Base-by-base conservation (phyloP, 2,329 filamentous ascomycete genomes). In the Stemphylium vesicarium region DNA sequence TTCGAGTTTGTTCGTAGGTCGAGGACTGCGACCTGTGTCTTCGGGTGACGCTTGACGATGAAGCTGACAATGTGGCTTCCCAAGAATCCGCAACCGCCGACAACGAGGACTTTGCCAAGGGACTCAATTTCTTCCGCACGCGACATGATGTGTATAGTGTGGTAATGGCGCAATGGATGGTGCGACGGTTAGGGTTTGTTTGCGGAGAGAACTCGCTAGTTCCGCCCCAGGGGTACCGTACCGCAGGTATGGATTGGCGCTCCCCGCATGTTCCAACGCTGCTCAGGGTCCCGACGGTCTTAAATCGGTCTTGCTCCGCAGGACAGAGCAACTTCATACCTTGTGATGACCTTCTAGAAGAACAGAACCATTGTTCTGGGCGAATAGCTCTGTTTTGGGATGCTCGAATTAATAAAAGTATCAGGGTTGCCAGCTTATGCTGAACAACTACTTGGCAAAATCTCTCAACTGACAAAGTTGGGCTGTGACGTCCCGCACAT, bases 31-130 rank as follows among this genome's bases (percentile, higher is more conserved):
- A 82, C 67, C 51, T 76, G 75, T 35, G 74, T 75, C 60, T 76
- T 73, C 12, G 79, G 78, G 54, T 76, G 72, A 38, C 65, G 67
- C 56, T 70, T 65, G 38, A 70, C 69, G 32, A 83, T 76, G 49
- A 80, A 75, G 44, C 75, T 74, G 48, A 83, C 80, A 53, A 84
- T 81, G 65, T 82, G 80, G 56, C 77, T 71, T 29, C 81, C 81
- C 4, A 84, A 70, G 59, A 83, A 83, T 18, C 81, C 81, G 53
- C 79, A 80, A 43, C 81, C 81, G 48, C 81, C 81, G 24, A 80
- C 76, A 22, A 83, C 77, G 15, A 81, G 67, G 46, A 81, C 78
- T 56, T 79, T 77, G 40, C 79, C 79, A 32, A 81, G 71, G 2
- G 75, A 75, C 18, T 67, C 62, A 11, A 61, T 60, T 8, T 53